Evolutionary conservation across 164 flowering plant species (phyloP), one percentile per base, ranked within the genome.

Genomic region (Kingdonia uniflora): DNA sequence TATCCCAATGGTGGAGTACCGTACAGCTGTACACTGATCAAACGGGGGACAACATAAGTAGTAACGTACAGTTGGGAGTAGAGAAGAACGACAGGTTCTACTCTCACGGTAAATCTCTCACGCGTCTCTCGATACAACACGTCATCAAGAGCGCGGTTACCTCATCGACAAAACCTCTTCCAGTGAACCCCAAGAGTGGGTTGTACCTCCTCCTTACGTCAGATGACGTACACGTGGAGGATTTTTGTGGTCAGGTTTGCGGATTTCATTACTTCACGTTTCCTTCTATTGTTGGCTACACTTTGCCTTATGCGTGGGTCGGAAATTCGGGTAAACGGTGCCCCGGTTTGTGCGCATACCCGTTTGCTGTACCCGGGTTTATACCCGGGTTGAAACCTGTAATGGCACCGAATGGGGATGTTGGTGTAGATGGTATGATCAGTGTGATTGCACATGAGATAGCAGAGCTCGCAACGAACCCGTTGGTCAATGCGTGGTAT

Each of bases 211-310:
- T 92, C 19, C 76, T 92, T 20, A 92, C 98, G 0, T 70, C 95
- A 0, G 69, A 62, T 8, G 96, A 92, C 60, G 98, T 92, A 26
- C 60, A 61, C 70, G 87, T 92, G 2, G 77, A 88, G 67, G 83
- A 86, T 51, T 92, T 88, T 71, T 92, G 98, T 72, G 71, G 76
- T 0, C 76, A 74, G 42, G 84, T 82, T 0, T 92, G 98, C 51
- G 98, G 98, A 41, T 88, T 87, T 71, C 98, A 92, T 63, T 87
- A 88, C 56, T 87, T 92, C 71, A 92, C 98, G 0, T 87, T 88
- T 74, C 96, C 96, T 0, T 80, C 96, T 6, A 80, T 84, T 14
- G 83, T 79, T 13, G 87, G 87, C 11, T 73, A 68, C 73, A 81
- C 92, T 22, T 49, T 80, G 11, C 98, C 98, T 13, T 91, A 79